Percentiles rank a stretch among this genome's conserved stretches.
Conservation (phyloP, 2,329 filamentous ascomycete genomes). For the Apiospora koreana region DNA sequence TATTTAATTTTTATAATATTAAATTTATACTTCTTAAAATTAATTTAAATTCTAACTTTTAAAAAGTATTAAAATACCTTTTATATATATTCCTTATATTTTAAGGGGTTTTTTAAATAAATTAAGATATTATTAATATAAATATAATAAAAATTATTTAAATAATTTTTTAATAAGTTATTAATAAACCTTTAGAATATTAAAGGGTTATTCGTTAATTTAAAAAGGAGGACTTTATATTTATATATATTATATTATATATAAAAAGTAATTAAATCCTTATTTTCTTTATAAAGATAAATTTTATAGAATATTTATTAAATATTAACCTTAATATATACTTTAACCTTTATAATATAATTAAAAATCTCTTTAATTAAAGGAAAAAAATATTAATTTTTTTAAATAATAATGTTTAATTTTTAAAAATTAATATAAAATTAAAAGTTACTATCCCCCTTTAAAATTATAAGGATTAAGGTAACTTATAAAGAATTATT, state of each 20-base stretch:
- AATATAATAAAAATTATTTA: slow-evolving; percentile 8
- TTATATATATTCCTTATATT: not conserved
- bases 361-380: not conserved
- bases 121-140: slow-evolving; percentile 12
- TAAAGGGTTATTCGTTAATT: not conserved
- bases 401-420: not conserved
- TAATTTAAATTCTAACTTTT: not conserved
- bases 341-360: no score
- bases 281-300: not conserved
- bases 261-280: not conserved
- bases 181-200: slow-evolving; percentile 1
- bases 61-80: not conserved
- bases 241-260: not conserved
- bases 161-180: not conserved
- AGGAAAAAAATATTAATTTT: not conserved
- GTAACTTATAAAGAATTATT: not conserved
- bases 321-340: no score
- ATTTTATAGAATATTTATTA: not conserved
- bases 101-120: slow-evolving; percentile 7
- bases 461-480: not conserved
- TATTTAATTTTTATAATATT: slow-evolving; percentile 4
- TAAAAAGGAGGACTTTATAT: not conserved
- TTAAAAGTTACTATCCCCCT: not conserved
- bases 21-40: slow-evolving; percentile 2
- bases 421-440: not conserved